These are phyloP conservation scores for Podospora sp. DNA, from an alignment of 495 filamentous ascomycete species.

Conservation along the genomic window DNA sequence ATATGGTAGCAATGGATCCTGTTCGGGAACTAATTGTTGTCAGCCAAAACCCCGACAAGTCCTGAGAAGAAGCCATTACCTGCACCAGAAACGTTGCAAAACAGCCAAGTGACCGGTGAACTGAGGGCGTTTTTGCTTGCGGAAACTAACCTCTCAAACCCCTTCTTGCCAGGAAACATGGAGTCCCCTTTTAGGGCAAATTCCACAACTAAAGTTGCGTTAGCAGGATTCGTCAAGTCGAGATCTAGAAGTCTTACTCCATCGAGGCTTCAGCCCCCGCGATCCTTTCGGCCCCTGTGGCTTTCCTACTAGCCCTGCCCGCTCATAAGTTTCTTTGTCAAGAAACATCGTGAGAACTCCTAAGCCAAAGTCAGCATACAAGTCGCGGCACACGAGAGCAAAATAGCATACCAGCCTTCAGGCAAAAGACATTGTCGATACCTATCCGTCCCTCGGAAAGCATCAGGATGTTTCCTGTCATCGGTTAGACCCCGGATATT, in stretches of 20 bases:
- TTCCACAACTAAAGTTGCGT: conserved; percentile 65
- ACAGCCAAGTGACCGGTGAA: conserved; percentile 75
- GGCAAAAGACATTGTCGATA: conserved; percentile 76
- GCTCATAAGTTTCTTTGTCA: conserved; percentile 82
- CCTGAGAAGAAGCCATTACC: conserved; percentile 30
- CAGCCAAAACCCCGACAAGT: conserved; percentile 11
- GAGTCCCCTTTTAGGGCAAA: conserved; percentile 75
- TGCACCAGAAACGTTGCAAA: conserved; percentile 61
- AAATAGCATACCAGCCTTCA: conserved; percentile 63
- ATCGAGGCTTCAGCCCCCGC: conserved; percentile 54
- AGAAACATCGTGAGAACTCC: conserved; percentile 76
- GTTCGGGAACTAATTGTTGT: conserved; percentile 39
- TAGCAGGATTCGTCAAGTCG: not conserved
- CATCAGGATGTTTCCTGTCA: conserved; percentile 82
- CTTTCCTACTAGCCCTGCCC: conserved; percentile 78
- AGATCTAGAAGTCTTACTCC: conserved; percentile 39
- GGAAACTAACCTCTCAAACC: conserved; percentile 82
- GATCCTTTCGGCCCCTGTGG: conserved; percentile 61
- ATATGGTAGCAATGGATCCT: conserved; percentile 57
- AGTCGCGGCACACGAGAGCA: not conserved
- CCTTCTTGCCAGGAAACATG: conserved; percentile 90
- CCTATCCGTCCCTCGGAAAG: conserved; percentile 81
- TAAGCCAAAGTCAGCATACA: conserved; percentile 29
- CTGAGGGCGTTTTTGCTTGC: conserved; percentile 82
- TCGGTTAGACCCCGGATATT: not conserved